phyloP scores from a whole-genome alignment of 2,329 filamentous ascomycete species.

The Alternaria sp. region DNA sequence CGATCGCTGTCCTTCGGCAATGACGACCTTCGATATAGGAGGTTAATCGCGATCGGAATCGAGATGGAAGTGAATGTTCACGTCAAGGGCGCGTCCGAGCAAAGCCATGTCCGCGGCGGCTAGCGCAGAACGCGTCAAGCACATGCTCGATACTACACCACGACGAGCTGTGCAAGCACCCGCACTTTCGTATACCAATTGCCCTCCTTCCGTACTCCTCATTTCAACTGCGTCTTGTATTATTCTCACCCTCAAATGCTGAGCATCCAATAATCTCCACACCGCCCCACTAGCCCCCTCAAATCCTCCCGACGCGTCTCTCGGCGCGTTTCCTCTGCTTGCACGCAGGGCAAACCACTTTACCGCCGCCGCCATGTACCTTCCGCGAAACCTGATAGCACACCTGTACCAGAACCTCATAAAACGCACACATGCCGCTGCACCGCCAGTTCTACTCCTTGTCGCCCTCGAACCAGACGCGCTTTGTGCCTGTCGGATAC shows the following conservation, averaged over 20 bases:
- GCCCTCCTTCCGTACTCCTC: slow-evolving; percentile 24
- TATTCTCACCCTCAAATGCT: slow-evolving; percentile 23
- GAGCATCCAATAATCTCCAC: slow-evolving; percentile 33
- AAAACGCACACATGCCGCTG: slow-evolving; percentile 84
- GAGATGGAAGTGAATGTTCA: slow-evolving; percentile 29
- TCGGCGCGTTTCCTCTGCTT: slow-evolving; percentile 28
- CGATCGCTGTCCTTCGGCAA: too few relatives aligned
- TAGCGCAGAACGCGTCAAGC: slow-evolving; percentile 38
- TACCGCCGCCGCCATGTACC: slow-evolving; percentile 73
- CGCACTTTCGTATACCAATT: slow-evolving; percentile 35
- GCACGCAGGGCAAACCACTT: slow-evolving; percentile 27
- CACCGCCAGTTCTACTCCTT: slow-evolving; percentile 88
- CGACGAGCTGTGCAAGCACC: slow-evolving; percentile 37
- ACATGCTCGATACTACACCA: slow-evolving; percentile 25
- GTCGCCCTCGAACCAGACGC: slow-evolving; percentile 95
- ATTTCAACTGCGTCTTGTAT: slow-evolving; percentile 27
- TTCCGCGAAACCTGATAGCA: slow-evolving; percentile 86
- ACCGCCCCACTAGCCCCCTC: slow-evolving; percentile 22
- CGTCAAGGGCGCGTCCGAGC: slow-evolving; percentile 31
- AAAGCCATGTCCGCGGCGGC: slow-evolving; percentile 18
- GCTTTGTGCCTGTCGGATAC: slow-evolving; percentile 91
- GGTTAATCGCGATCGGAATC: slow-evolving; percentile 19
- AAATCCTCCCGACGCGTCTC: slow-evolving; percentile 40
- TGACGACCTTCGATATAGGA: too few relatives aligned
- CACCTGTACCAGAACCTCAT: slow-evolving; percentile 92